Percentiles rank a stretch among this genome's conserved stretches.
Conservation (phyloP, 2,329 filamentous ascomycete genomes). For the Verticillium dahliae region DNA sequence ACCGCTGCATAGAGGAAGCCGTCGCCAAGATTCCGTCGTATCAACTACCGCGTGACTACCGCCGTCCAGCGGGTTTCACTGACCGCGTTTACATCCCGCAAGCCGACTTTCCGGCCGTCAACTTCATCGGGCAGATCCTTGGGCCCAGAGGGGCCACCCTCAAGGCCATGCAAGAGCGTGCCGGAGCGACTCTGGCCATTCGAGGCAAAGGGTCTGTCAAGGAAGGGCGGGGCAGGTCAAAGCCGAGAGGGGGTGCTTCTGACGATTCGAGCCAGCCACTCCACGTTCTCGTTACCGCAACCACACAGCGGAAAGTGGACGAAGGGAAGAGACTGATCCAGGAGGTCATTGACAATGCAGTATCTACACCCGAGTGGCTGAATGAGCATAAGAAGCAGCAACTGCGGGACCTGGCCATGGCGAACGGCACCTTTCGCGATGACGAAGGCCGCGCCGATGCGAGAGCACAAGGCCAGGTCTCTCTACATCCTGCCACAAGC, state of each 20-base stretch:
- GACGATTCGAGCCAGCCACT: constrained; percentile 75
- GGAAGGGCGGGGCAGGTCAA: constrained; percentile 63
- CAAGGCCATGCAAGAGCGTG: constrained; percentile 74
- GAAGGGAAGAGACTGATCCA: constrained; percentile 72
- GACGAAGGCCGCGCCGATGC: constrained; percentile 45
- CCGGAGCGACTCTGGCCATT: constrained; percentile 71
- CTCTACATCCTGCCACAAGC: background rate
- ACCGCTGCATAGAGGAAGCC: constrained; percentile 70
- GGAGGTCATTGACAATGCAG: constrained; percentile 72
- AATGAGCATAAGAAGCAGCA: constrained; percentile 77
- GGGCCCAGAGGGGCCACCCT: constrained; percentile 77
- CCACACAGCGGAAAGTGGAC: constrained; percentile 69
- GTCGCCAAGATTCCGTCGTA: constrained; percentile 77
- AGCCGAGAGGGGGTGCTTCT: constrained; percentile 28
- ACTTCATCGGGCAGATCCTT: constrained; percentile 85
- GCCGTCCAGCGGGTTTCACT: constrained; percentile 70
- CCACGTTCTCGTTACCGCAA: constrained; percentile 75
- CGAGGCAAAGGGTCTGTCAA: constrained; percentile 79
- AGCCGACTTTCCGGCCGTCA: constrained; percentile 80
- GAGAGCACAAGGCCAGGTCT: background rate
- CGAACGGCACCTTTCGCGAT: constrained; percentile 76
- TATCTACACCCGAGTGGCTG: constrained; percentile 70
- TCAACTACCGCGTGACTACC: constrained; percentile 70
- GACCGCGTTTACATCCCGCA: constrained; percentile 80
- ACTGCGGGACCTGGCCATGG: constrained; percentile 69